These are phyloP conservation scores for Diutina ranongensis DNA, from an alignment of 1,139 yeast genomes.

Conservation along the genomic window DNA sequence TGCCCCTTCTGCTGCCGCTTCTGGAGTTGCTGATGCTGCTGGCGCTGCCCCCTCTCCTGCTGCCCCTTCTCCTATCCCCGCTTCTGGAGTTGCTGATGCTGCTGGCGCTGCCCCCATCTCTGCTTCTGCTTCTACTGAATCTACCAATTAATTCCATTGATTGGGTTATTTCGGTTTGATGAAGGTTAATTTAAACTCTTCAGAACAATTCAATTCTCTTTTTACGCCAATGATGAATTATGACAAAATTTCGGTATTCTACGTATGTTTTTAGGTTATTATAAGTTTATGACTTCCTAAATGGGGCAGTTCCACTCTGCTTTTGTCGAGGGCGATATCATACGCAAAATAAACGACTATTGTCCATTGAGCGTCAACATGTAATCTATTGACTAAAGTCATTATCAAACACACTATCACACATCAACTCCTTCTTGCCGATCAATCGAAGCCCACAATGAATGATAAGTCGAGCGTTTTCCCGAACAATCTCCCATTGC, in stretches of 20 bases:
- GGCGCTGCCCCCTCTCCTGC: not conserved
- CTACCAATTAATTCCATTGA: not conserved
- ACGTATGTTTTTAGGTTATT: not conserved
- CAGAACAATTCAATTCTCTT: not conserved
- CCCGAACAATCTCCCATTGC: conserved; percentile 12
- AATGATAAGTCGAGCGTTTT: conserved; percentile 11
- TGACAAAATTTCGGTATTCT: not conserved
- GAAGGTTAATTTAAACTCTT: not conserved
- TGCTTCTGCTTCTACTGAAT: not conserved
- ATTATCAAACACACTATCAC: conserved; percentile 9
- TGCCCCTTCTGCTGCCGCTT: not conserved
- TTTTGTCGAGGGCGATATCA: no score
- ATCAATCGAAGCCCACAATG: conserved; percentile 11
- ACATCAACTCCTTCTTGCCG: conserved; percentile 10
- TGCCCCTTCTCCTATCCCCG: not conserved
- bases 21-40: not conserved
- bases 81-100: not conserved
- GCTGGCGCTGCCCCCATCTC: not conserved
- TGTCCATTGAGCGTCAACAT: not conserved
- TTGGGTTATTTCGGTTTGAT: not conserved
- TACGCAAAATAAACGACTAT: not conserved
- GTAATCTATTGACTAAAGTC: not conserved
- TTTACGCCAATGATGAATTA: no score
- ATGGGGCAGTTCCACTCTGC: no score
- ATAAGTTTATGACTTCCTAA: not conserved